phyloP scores from a whole-genome alignment of 257 asterid genomes.

The Solanum pimpinellifolium region DNA sequence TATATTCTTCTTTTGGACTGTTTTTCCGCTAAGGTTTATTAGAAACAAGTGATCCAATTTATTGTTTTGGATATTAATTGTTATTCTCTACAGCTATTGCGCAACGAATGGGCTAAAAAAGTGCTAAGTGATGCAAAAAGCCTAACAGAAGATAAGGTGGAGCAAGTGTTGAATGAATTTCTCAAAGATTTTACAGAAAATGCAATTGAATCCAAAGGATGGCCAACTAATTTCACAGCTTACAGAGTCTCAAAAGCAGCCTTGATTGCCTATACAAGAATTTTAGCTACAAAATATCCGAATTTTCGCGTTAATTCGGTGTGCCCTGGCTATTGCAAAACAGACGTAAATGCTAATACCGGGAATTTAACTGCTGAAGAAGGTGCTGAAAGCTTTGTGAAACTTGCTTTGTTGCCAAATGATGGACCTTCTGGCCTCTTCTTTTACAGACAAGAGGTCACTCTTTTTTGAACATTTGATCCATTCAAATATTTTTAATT shows the following conservation, averaged over 20 bases:
- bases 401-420: slow-evolving; percentile 42
- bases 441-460: slow-evolving; percentile 17
- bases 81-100: slow-evolving; percentile 14
- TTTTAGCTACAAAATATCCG: slow-evolving; percentile 26
- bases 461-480: slow-evolving; percentile 9
- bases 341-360: slow-evolving; percentile 27
- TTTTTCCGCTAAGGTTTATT: too few relatives aligned
- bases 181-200: slow-evolving; percentile 40
- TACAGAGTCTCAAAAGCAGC: slow-evolving; percentile 48
- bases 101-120: slow-evolving; percentile 33
- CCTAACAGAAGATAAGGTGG: slow-evolving; percentile 38
- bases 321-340: slow-evolving; percentile 58
- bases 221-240: slow-evolving; percentile 30
- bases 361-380: slow-evolving; percentile 38
- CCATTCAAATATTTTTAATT: background rate
- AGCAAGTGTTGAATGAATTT: slow-evolving; percentile 30
- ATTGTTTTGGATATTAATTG: background rate
- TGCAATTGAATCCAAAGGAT: slow-evolving; percentile 23
- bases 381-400: slow-evolving; percentile 42
- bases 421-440: slow-evolving; percentile 49
- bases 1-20: too few relatives aligned
- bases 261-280: slow-evolving; percentile 44
- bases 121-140: slow-evolving; percentile 23
- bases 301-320: slow-evolving; percentile 25
- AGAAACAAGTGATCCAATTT: too few relatives aligned